phyloP scores from a whole-genome alignment of 2,329 filamentous ascomycete species.

The Penicillium fuscoglaucum region DNA sequence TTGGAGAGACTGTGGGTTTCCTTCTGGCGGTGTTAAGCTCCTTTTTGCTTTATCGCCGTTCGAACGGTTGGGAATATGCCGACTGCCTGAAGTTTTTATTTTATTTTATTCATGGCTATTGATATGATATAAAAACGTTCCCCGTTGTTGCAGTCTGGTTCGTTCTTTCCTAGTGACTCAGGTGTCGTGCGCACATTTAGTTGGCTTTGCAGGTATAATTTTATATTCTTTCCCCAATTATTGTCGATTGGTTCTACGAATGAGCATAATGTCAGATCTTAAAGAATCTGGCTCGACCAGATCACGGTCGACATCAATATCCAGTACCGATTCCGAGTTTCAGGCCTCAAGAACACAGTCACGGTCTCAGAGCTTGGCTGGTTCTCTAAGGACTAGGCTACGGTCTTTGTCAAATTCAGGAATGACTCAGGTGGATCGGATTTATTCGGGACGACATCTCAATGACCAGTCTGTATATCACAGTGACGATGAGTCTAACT shows the following conservation, averaged over 20 bases:
- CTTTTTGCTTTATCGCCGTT: constrained; percentile 5
- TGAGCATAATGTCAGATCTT: constrained; percentile 15
- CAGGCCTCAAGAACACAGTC: constrained; percentile 7
- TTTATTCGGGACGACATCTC: constrained; percentile 35
- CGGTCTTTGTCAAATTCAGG: constrained; percentile 21
- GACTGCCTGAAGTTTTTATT: background rate
- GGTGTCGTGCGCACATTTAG: background rate
- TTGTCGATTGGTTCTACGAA: background rate
- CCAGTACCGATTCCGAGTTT: constrained; percentile 17
- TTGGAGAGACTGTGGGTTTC: background rate
- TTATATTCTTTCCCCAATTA: background rate
- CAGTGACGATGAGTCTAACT: constrained; percentile 22
- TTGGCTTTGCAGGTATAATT: background rate
- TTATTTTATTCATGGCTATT: background rate
- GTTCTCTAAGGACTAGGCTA: constrained; percentile 9
- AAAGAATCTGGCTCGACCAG: constrained; percentile 7
- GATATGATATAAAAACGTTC: background rate
- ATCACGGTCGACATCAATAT: constrained; percentile 20
- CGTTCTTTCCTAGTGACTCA: background rate
- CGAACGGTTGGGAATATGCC: background rate
- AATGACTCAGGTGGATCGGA: constrained; percentile 21
- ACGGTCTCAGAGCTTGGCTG: constrained; percentile 3
- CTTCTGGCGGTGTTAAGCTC: constrained; percentile 1
- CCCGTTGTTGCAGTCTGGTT: background rate
- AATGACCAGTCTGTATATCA: constrained; percentile 39